Evolutionary conservation across 371 early-diverging fungal genomes (phyloP), one percentile per base, ranked within the genome.

Genomic region (Mortierella sp.): DNA sequence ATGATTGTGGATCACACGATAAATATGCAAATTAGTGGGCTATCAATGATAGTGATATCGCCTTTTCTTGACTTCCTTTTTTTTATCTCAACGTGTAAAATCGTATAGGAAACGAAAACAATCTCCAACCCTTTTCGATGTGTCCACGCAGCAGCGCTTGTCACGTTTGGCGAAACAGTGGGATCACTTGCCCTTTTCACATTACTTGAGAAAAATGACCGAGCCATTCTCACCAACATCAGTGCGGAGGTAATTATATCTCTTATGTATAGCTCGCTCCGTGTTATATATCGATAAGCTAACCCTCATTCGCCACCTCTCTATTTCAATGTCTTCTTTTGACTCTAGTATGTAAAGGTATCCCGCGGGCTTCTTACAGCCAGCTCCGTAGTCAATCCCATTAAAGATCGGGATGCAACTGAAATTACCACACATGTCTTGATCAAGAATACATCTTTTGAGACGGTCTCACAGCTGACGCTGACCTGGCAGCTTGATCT

Each of bases 131-230:
- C 80, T 20, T 80, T 80, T 51, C 61, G 65, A 40, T 65, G 90
- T 60, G 87, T 89, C 20, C 89, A 89, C 74, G 86, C 88, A 20
- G 88, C 88, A 10, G 91, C 91, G 20, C 72, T 90, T 32, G 84
- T 88, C 49, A 89, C 90, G n/a, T 89, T 90, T 84, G 89, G 90
- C 3, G 90, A 90, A 59, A 89, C 88, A n/a, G 86, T 89, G 6
- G 90, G 90, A 20, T 87, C 85, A 45, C 83, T 90, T 32, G 89
- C 88, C 0, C 71, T 89, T 5, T 64, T 88, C 16, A 88, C 89
- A 39, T 69, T 87, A 0, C 70, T 88, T 11, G 83, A 78, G 28
- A 80, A 76, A 35, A 65, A 89, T 45, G 88, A 90, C 70, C 75
- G 85, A 61, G 88, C 86, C 35, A 85, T 84, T 45, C 67, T 90